These are phyloP conservation scores for Xylaria sp. DNA, from an alignment of 2,329 filamentous ascomycete species.

Conservation along the genomic window DNA sequence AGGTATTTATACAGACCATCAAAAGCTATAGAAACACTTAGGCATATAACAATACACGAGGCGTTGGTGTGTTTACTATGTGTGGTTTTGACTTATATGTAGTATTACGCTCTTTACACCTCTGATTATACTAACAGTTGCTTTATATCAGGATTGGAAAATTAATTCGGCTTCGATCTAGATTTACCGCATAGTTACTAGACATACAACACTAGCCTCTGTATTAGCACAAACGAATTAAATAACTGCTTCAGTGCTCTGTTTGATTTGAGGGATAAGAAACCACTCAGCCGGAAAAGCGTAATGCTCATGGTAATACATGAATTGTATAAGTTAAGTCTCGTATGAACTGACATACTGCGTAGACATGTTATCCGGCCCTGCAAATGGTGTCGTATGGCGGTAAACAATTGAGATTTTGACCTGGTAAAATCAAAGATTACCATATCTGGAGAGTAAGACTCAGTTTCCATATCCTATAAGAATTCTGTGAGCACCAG, in stretches of 20 bases:
- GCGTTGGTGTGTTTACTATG: not conserved
- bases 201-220: not conserved
- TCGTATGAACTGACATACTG: no score
- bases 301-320: no score
- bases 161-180: not conserved
- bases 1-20: conserved; percentile 12
- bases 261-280: no score
- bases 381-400: not conserved
- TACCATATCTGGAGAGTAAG: not conserved
- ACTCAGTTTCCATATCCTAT: not conserved
- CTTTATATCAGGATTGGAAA: not conserved
- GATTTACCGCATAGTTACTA: not conserved
- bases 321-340: no score
- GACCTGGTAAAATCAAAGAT: not conserved
- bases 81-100: not conserved
- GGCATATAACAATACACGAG: conserved; percentile 12
- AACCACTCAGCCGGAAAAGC: no score
- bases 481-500: not conserved
- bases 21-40: conserved; percentile 15
- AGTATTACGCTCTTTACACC: not conserved
- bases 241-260: no score
- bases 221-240: no score
- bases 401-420: not conserved
- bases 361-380: not conserved
- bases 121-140: not conserved